Percentiles rank a stretch among this genome's conserved stretches.
These are phyloP conservation scores for Saccharomycopsis fodiens DNA, from an alignment of 805 yeast species.

Conservation along the genomic window DNA sequence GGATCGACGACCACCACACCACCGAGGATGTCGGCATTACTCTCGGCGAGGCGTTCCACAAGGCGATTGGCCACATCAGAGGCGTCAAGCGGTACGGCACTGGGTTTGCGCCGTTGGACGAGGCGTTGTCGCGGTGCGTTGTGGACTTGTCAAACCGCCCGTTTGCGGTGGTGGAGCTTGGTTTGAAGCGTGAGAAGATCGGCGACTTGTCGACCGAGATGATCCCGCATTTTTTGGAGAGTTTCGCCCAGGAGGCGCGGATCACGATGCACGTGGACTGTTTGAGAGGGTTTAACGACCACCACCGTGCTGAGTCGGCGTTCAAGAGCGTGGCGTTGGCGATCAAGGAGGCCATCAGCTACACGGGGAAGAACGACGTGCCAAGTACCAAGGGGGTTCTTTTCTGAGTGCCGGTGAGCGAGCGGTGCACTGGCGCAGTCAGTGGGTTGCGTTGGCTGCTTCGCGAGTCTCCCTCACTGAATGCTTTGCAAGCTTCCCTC, in stretches of 20 bases:
- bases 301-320: conserved; percentile 93
- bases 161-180: conserved; percentile 81
- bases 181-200: conserved; percentile 83
- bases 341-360: conserved; percentile 72
- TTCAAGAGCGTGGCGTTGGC: conserved; percentile 96
- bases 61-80: conserved; percentile 80
- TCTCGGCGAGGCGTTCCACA: conserved; percentile 79
- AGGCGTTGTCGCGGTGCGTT: conserved; percentile 93
- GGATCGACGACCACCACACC: conserved; percentile 95
- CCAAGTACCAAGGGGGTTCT: conserved; percentile 97
- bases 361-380: conserved; percentile 81
- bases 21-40: conserved; percentile 95
- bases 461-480: too few relatives aligned
- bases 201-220: conserved; percentile 91
- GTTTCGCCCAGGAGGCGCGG: conserved; percentile 89
- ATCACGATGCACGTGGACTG: conserved; percentile 93
- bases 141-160: conserved; percentile 93
- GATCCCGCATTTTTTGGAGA: conserved; percentile 95
- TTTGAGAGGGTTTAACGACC: conserved; percentile 88
- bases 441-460: too few relatives aligned
- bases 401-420: background rate
- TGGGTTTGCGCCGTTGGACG: conserved; percentile 95
- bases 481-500: too few relatives aligned
- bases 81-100: conserved; percentile 91
- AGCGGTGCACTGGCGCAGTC: too few relatives aligned